A percentile compares a stretch with the other conserved stretches of the same genome.
phyloP scores from a whole-genome alignment of 495 filamentous ascomycete species.

The Terfezia claveryi region DNA sequence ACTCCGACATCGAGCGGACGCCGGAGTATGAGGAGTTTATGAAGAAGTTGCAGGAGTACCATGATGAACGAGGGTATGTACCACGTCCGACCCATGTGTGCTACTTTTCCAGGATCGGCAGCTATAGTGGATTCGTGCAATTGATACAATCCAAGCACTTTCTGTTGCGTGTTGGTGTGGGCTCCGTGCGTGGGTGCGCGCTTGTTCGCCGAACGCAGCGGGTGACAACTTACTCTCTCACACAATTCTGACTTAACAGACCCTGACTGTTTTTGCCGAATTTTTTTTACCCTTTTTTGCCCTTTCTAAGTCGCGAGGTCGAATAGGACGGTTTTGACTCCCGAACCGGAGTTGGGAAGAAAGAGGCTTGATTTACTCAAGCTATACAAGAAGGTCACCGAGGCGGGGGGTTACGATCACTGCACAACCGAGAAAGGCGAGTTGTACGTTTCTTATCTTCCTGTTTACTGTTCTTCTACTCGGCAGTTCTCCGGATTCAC shows the following conservation, averaged over 20 bases:
- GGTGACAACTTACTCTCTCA: too few species aligned
- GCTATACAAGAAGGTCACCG: constrained; percentile 45
- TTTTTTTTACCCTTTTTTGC: constrained; percentile 1
- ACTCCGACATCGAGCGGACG: constrained; percentile 28
- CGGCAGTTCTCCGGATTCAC: neutral
- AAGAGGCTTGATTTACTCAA: constrained; percentile 47
- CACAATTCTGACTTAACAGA: too few species aligned
- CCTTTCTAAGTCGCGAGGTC: constrained; percentile 2
- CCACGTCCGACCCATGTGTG: constrained; percentile 1
- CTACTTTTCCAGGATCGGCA: neutral
- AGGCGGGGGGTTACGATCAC: constrained; percentile 58
- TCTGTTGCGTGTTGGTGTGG: neutral
- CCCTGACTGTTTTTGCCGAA: neutral
- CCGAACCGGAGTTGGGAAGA: constrained; percentile 48
- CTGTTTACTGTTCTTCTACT: neutral
- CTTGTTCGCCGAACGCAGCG: too few species aligned
- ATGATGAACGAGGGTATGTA: constrained; percentile 41
- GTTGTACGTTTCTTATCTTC: neutral
- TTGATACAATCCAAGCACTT: neutral
- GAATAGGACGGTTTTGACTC: constrained; percentile 40
- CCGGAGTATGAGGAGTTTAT: constrained; percentile 51
- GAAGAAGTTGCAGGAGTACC: constrained; percentile 38
- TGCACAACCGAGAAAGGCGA: constrained; percentile 47
- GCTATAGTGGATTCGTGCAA: neutral
- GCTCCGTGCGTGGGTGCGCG: neutral